These are phyloP conservation scores for Penicillium oxalicum DNA, from an alignment of 2,329 filamentous ascomycete genomes.

Conservation along the genomic window DNA sequence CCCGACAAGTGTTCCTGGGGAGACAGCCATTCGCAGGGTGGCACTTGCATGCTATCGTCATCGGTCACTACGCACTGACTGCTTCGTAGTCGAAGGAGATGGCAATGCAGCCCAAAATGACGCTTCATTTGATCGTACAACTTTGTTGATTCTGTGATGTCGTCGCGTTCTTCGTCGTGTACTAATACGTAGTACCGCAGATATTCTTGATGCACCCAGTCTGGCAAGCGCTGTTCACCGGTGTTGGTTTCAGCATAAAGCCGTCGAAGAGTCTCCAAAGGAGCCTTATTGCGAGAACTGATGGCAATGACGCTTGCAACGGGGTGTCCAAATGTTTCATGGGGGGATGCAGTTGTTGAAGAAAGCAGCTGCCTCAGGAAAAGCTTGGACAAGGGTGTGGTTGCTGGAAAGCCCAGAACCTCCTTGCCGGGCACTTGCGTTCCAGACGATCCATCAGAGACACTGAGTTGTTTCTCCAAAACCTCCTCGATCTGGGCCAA, in stretches of 20 bases:
- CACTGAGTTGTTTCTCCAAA: constrained; percentile 70
- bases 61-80: constrained; percentile 81
- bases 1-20: constrained; percentile 76
- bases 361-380: constrained; percentile 81
- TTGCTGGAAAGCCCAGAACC: constrained; percentile 31
- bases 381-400: constrained; percentile 76
- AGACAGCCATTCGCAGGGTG: constrained; percentile 81
- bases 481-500: constrained; percentile 67
- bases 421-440: constrained; percentile 27
- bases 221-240: constrained; percentile 65
- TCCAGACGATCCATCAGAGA: constrained; percentile 56
- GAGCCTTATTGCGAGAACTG: constrained; percentile 75
- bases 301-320: constrained; percentile 93
- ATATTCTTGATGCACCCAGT: constrained; percentile 88
- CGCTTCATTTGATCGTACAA: constrained; percentile 99
- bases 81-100: constrained; percentile 78
- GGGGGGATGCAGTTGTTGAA: constrained; percentile 67
- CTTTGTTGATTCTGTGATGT: constrained; percentile 81
- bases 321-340: constrained; percentile 91
- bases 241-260: constrained; percentile 80
- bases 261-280: constrained; percentile 78
- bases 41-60: constrained; percentile 78
- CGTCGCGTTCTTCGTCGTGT: constrained; percentile 91
- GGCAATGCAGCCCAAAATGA: constrained; percentile 93
- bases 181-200: constrained; percentile 93